Evolutionary conservation across 1,139 yeast species (phyloP).

Genomic region (Geotrichum reessii): DNA sequence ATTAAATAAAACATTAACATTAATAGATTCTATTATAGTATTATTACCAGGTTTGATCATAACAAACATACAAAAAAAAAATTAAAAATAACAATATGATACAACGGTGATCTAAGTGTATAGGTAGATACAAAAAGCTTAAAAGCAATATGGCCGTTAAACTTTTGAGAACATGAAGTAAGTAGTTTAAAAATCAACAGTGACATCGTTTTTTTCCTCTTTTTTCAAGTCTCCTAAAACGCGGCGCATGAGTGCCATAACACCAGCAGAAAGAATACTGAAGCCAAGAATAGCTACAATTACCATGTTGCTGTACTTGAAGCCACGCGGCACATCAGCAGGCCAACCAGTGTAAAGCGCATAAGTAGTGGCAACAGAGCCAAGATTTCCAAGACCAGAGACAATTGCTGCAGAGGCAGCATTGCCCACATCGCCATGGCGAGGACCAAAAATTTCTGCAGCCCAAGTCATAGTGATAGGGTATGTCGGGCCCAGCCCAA

Average conservation of each 20-base stretch:
- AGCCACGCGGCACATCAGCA: conserved; percentile 57
- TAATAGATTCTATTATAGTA: background rate
- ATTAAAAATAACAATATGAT: background rate
- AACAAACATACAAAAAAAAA: background rate
- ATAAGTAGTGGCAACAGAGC: conserved; percentile 78
- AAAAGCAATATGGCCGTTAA: background rate
- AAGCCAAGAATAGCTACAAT: conserved; percentile 70
- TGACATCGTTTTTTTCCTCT: conserved; percentile 8
- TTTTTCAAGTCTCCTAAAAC: conserved; percentile 28
- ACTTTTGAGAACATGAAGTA: background rate
- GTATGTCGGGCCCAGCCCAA: conserved; percentile 85
- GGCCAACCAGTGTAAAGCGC: conserved; percentile 89
- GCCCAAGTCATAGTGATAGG: conserved; percentile 87
- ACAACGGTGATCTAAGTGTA: no score
- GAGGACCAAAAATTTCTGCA: conserved; percentile 64
- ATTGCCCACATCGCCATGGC: conserved; percentile 77
- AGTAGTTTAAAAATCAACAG: background rate
- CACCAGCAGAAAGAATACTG: conserved; percentile 50
- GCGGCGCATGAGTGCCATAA: conserved; percentile 28
- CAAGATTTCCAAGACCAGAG: conserved; percentile 80
- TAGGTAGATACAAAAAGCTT: no score
- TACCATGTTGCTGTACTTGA: conserved; percentile 74
- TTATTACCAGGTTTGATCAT: background rate
- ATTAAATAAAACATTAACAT: background rate
- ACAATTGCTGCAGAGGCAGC: conserved; percentile 81